Conservation (phyloP, 352 stramenopile genomes). For the Globisporangium emineosum region DNA sequence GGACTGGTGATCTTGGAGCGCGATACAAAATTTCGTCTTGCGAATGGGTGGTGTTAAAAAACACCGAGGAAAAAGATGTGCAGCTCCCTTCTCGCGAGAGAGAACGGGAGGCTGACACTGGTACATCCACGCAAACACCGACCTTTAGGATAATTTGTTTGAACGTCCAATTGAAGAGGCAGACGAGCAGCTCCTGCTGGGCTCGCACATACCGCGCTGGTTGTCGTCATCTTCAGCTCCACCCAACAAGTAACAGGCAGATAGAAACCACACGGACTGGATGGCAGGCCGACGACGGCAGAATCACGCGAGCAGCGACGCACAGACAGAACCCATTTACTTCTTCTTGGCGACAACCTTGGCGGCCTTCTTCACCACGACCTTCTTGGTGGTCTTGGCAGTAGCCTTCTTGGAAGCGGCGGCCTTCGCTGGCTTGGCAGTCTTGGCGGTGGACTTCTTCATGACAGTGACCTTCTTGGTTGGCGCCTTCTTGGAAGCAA, state of each 20-base stretch:
- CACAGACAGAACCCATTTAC: slow-evolving; percentile 25
- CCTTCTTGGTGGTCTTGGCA: slow-evolving; percentile 33
- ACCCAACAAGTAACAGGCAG: slow-evolving; percentile 1
- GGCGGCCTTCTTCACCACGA: slow-evolving; percentile 24
- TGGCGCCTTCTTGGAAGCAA: slow-evolving; percentile 54
- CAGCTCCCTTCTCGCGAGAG: background rate
- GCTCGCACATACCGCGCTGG: background rate
- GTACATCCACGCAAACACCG: slow-evolving; percentile 26
- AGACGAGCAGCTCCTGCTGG: background rate
- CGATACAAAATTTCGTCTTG: slow-evolving; percentile 28
- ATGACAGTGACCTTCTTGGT: slow-evolving; percentile 55
- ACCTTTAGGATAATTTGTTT: slow-evolving; percentile 25
- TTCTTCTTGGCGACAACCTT: slow-evolving; percentile 38
- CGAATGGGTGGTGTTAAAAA: slow-evolving; percentile 86
- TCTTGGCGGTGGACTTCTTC: slow-evolving; percentile 38
- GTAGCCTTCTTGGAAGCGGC: slow-evolving; percentile 39
- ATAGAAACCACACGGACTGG: slow-evolving; percentile 1
- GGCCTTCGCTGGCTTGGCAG: slow-evolving; percentile 23
- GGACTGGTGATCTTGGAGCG: background rate
- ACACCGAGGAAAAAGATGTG: slow-evolving; percentile 59
- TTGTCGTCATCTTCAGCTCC: background rate
- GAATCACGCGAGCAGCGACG: background rate
- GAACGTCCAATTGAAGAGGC: slow-evolving; percentile 11
- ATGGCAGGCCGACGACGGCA: background rate
- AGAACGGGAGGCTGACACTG: slow-evolving; percentile 9